These are phyloP conservation scores for Suillus subalutaceus DNA, from an alignment of 768 basidiomycete species.

Conservation along the genomic window DNA sequence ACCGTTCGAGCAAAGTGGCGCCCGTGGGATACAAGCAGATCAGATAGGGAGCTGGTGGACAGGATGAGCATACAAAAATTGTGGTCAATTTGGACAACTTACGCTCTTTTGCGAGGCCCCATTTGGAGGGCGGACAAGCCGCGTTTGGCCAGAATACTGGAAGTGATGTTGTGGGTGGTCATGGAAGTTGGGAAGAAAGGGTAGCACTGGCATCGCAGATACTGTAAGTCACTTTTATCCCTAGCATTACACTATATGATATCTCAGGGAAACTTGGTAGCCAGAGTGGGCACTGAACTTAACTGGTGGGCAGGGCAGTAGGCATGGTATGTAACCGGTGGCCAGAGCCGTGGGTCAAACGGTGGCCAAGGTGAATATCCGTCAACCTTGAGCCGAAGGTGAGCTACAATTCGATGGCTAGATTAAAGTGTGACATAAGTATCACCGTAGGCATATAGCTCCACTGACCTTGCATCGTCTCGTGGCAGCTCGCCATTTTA, in stretches of 20 bases:
- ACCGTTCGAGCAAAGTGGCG: background rate
- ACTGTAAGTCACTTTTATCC: background rate
- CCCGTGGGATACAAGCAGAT: background rate
- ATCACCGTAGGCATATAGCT: background rate
- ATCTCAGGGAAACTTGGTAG: background rate
- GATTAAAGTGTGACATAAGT: too few relatives aligned
- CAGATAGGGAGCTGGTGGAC: background rate
- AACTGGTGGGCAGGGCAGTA: too few relatives aligned
- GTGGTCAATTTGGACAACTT: background rate
- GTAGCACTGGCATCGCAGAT: background rate
- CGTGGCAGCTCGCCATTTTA: too few relatives aligned
- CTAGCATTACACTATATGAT: background rate
- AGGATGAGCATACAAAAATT: background rate
- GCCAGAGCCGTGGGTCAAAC: background rate
- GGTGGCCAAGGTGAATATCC: too few relatives aligned
- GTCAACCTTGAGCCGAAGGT: too few relatives aligned
- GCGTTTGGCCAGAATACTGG: background rate
- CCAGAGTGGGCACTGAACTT: background rate
- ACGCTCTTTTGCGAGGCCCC: slow-evolving; percentile 18
- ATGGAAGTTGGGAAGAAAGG: background rate
- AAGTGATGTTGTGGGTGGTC: background rate
- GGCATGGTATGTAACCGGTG: background rate
- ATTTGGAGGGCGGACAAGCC: slow-evolving; percentile 11
- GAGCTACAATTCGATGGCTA: too few relatives aligned
- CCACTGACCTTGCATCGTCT: background rate